Evolutionary conservation across 192 early-diverging fungal genomes (phyloP).

Genomic region (Spizellomyces sp.): DNA sequence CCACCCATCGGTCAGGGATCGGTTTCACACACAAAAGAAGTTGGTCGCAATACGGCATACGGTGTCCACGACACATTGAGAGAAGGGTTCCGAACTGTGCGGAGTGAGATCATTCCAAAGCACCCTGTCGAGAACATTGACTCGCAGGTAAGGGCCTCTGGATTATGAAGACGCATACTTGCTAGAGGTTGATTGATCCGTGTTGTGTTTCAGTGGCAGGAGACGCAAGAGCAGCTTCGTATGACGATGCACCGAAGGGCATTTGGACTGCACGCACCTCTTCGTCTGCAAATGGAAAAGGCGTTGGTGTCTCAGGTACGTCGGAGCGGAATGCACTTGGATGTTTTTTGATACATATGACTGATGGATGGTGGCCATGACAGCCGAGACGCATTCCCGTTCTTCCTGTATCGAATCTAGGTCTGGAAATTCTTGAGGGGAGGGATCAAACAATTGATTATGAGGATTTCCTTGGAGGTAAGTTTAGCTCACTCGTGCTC

Average conservation of each 20-base stretch:
- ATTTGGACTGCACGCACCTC: conserved; percentile 90
- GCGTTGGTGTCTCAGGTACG: conserved; percentile 58
- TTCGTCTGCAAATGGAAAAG: conserved; percentile 91
- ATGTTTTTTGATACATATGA: neutral
- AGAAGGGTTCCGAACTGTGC: conserved; percentile 67
- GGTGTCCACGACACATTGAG: conserved; percentile 85
- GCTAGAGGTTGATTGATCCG: neutral
- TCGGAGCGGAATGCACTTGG: neutral
- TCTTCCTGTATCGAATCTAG: conserved; percentile 64
- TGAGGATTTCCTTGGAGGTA: conserved; percentile 86
- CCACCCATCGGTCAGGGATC: no score
- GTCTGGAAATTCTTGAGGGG: conserved; percentile 84
- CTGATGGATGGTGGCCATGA: neutral
- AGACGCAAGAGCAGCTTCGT: conserved; percentile 80
- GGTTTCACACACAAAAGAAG: conserved; percentile 3
- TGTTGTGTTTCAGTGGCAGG: conserved; percentile 70
- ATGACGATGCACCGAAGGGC: conserved; percentile 76
- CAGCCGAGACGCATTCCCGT: conserved; percentile 57
- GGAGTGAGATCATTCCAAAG: conserved; percentile 59
- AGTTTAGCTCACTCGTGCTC: conserved; percentile 6
- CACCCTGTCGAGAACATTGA: conserved; percentile 85
- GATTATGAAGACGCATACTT: neutral
- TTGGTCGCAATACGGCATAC: conserved; percentile 57
- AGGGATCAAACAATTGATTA: conserved; percentile 88
- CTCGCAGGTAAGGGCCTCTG: conserved; percentile 50